Conservation (phyloP, 2,329 filamentous ascomycete genomes). For the Hypomyces rosellus region DNA sequence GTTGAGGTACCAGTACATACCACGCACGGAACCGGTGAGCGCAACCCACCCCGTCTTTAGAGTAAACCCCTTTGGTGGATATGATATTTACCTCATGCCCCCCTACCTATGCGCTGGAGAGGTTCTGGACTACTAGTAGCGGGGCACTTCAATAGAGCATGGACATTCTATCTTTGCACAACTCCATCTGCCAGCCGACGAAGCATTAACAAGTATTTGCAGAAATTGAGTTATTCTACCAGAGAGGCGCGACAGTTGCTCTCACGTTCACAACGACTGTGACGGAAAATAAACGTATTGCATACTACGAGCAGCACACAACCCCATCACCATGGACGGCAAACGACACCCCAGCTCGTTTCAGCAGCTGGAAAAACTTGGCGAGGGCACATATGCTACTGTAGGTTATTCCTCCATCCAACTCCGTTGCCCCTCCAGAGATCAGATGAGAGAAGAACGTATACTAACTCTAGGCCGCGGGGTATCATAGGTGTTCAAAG, state of each 20-base stretch:
- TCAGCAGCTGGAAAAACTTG: constrained; percentile 98
- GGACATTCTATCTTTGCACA: background rate
- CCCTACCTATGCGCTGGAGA: background rate
- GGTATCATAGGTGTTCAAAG: constrained; percentile 82
- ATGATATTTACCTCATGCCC: background rate
- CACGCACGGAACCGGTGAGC: background rate
- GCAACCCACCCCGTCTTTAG: background rate
- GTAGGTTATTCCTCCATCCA: constrained; percentile 46
- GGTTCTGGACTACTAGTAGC: constrained; percentile 1
- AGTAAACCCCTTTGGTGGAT: background rate
- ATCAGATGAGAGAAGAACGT: background rate
- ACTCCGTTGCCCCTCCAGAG: background rate
- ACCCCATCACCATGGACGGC: constrained; percentile 64
- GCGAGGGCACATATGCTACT: constrained; percentile 97
- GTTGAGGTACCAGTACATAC: background rate
- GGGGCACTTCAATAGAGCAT: constrained; percentile 5
- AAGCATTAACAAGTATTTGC: background rate
- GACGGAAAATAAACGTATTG: too few relatives aligned
- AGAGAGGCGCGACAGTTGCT: too few relatives aligned
- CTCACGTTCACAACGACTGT: too few relatives aligned
- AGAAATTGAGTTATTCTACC: background rate
- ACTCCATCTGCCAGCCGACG: background rate
- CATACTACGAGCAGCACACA: too few relatives aligned
- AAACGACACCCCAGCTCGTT: constrained; percentile 93
- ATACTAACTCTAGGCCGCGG: background rate